Base-by-base conservation (phyloP, 352 stramenopile genomes). In the Phytophthora melonis region DNA sequence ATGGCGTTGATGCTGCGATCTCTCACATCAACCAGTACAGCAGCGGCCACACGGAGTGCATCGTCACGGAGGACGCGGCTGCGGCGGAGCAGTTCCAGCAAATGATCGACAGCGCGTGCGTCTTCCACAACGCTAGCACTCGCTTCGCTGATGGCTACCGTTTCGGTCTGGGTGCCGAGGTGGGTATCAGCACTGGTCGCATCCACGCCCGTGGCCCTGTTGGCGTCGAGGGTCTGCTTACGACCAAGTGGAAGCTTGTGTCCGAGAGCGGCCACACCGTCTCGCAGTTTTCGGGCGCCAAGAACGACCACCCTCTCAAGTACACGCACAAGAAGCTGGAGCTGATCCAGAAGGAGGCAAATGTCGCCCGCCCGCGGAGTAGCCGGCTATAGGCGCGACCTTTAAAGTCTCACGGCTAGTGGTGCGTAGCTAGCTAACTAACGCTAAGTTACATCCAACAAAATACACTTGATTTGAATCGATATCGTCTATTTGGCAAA, bases 111-210 rank as follows among this genome's bases (percentile, higher is more conserved):
- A 98, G 94, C 52, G 97, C 97, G 21, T 99, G 96, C 75, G 97
- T 99, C 23, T 99, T 99, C 86, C 96, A 99, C 85, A 99, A 99
- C 77, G 96, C 95, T 34, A 99, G 94, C 52, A 99, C 97, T 57
- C 91, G 95, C 18, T 96, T 96, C 69, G 94, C 97, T 21, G 97
- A 99, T 83, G 98, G 98, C 23, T 99, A 97, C 78, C 90, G 97
- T 27, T 99, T 99, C 84, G 98, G 98, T 18, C 82, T 99, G 16
- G 98, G 98, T 69, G 98, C 97, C 3, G 98, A 99, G 80, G 96
- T 99, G 41, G 98, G 98, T 13, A 99, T 99, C 68, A 98, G 92
- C 45, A 99, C 98, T 16, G 97, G 97, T 60, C 85, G 96, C 27
- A 99, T 99, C 76, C 97, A 99, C 84, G 94, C 97, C 18, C 93